Percentiles rank a stretch among this genome's conserved stretches.
Conservation (phyloP, 306 rosid genomes). For the barrel medic (Medicago truncatula) region DNA sequence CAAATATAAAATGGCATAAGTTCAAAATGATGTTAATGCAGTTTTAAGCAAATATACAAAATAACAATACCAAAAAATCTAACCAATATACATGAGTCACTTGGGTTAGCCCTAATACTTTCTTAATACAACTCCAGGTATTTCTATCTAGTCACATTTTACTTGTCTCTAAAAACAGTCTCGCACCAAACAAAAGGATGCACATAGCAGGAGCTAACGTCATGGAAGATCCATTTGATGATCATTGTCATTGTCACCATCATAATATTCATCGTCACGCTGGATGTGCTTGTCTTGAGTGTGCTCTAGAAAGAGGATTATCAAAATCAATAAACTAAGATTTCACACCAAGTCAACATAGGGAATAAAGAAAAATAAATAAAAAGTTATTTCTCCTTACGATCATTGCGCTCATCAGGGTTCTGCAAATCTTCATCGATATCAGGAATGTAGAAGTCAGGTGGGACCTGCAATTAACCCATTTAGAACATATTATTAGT, state of each 20-base stretch:
- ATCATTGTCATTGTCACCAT: slow-evolving; percentile 90
- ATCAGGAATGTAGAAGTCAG: slow-evolving; percentile 94
- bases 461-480: slow-evolving; percentile 75
- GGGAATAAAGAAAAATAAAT: slow-evolving; percentile 1
- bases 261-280: slow-evolving; percentile 91
- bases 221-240: slow-evolving; percentile 73
- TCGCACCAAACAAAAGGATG: slow-evolving; percentile 3
- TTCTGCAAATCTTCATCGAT: slow-evolving; percentile 90
- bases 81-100: slow-evolving; percentile 2
- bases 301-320: slow-evolving; percentile 63
- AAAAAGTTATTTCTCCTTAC: slow-evolving; percentile 56
- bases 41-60: slow-evolving; percentile 28
- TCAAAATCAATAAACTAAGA: slow-evolving; percentile 27
- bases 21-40: neutral
- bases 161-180: slow-evolving; percentile 16
- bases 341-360: slow-evolving; percentile 1
- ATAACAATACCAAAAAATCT: neutral
- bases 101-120: slow-evolving; percentile 3
- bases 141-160: slow-evolving; percentile 41
- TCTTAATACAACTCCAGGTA: slow-evolving; percentile 1
- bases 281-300: slow-evolving; percentile 93
- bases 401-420: slow-evolving; percentile 93
- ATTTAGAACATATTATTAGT: neutral
- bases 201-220: slow-evolving; percentile 24
- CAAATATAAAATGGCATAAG: slow-evolving; percentile 21